These are phyloP conservation scores for Penicillium waksmanii DNA, from an alignment of 495 filamentous ascomycete species.

Conservation along the genomic window DNA sequence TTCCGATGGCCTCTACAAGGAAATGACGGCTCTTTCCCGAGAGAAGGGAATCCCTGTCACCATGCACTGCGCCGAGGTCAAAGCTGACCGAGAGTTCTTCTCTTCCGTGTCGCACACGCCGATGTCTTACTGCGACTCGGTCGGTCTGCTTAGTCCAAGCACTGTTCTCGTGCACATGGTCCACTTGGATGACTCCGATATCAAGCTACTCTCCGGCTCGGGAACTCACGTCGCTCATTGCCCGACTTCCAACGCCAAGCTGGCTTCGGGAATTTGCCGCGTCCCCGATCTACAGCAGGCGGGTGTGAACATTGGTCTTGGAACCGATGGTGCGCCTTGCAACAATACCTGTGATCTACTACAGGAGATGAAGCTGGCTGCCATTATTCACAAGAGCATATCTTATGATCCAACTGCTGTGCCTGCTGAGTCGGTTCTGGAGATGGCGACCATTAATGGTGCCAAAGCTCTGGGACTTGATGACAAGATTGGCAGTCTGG, in stretches of 20 bases:
- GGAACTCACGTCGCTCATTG: slow-evolving; percentile 53
- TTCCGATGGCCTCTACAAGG: slow-evolving; percentile 47
- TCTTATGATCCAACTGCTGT: slow-evolving; percentile 49
- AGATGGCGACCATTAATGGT: slow-evolving; percentile 57
- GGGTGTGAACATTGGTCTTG: slow-evolving; percentile 46
- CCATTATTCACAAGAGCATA: slow-evolving; percentile 54
- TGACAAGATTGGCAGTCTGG: slow-evolving; percentile 51
- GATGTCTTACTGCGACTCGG: slow-evolving; percentile 47
- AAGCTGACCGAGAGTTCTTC: slow-evolving; percentile 46
- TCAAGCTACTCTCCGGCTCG: slow-evolving; percentile 40
- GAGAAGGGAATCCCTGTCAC: slow-evolving; percentile 48
- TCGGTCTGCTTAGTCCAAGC: slow-evolving; percentile 40
- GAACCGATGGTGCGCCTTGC: slow-evolving; percentile 56
- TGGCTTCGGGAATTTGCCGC: slow-evolving; percentile 52
- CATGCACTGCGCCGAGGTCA: slow-evolving; percentile 47
- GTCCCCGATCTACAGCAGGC: slow-evolving; percentile 44
- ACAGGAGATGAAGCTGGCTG: slow-evolving; percentile 56
- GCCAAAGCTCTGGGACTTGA: slow-evolving; percentile 55
- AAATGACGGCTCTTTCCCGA: slow-evolving; percentile 47
- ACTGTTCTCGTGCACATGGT: slow-evolving; percentile 53
- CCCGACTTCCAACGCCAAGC: slow-evolving; percentile 54
- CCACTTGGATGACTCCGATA: slow-evolving; percentile 50
- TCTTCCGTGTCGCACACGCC: slow-evolving; percentile 43
- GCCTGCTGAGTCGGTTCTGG: slow-evolving; percentile 51
- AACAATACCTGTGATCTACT: slow-evolving; percentile 55